A percentile compares a stretch with the other conserved stretches of the same genome.
Evolutionary conservation across 345 rosid species (phyloP).

Genomic region (Eucalyptus sp.): DNA sequence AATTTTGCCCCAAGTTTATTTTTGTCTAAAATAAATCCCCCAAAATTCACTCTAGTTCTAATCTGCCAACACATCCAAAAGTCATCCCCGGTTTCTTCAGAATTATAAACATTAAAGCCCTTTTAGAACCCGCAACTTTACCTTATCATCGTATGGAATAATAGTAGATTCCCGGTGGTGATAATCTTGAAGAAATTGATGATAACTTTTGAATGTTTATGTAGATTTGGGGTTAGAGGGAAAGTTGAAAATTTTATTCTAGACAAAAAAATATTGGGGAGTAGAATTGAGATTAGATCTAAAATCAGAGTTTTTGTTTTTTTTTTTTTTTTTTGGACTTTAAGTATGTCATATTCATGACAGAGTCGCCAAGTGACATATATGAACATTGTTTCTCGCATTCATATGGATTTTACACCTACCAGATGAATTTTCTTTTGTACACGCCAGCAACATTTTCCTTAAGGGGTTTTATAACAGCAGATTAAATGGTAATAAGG

Average conservation of each 20-base stretch:
- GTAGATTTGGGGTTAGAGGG: not conserved
- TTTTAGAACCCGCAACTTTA: accelerated
- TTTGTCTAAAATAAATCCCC: not conserved
- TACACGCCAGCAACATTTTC: not conserved
- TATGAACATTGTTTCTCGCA: not conserved
- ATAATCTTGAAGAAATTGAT: not conserved
- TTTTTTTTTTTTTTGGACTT: not conserved
- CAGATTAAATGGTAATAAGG: not conserved
- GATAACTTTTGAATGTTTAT: not conserved
- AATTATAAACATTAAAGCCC: not conserved
- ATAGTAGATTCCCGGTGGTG: accelerated
- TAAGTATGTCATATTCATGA: not conserved
- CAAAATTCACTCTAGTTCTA: not conserved
- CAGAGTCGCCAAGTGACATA: not conserved
- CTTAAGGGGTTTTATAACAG: not conserved
- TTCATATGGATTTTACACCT: not conserved
- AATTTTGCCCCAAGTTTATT: not conserved
- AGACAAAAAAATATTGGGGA: not conserved
- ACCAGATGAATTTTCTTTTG: not conserved
- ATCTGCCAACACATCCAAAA: not conserved
- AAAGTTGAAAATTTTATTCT: not conserved
- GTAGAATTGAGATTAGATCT: not conserved
- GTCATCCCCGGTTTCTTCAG: not conserved
- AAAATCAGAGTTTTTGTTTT: not conserved
- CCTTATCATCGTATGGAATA: not conserved